A percentile compares a stretch with the other conserved stretches of the same genome.
Conservation (phyloP, 2,329 filamentous ascomycete species). For the Bretziella fagacearum region DNA sequence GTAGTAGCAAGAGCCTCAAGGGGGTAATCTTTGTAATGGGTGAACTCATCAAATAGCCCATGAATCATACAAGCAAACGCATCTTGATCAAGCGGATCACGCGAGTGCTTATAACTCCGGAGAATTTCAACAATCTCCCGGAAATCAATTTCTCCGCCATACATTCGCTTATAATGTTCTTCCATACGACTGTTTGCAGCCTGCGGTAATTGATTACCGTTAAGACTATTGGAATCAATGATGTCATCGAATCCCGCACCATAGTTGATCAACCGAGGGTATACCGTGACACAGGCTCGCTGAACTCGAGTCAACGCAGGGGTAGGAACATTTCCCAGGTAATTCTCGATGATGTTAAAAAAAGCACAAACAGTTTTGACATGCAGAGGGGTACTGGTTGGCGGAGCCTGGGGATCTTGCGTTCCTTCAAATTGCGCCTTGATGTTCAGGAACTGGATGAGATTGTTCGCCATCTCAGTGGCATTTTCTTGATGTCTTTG, state of each 20-base stretch:
- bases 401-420: neutral
- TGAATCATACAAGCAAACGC: constrained; percentile 98
- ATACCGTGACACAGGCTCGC: constrained; percentile 75
- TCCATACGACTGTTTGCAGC: constrained; percentile 86
- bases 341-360: constrained; percentile 62
- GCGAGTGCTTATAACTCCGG: constrained; percentile 73
- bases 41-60: constrained; percentile 91
- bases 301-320: constrained; percentile 66
- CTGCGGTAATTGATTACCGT: constrained; percentile 63
- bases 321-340: constrained; percentile 38
- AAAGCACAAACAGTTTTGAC: constrained; percentile 73
- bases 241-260: constrained; percentile 84
- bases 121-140: constrained; percentile 72
- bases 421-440: constrained; percentile 59
- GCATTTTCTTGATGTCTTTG: constrained; percentile 50
- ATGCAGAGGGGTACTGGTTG: constrained; percentile 51
- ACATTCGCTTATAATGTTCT: constrained; percentile 96
- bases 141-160: constrained; percentile 75
- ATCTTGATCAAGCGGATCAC: constrained; percentile 72
- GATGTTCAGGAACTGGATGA: constrained; percentile 67
- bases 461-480: constrained; percentile 48
- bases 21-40: constrained; percentile 87
- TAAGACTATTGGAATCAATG: constrained; percentile 67
- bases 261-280: constrained; percentile 91
- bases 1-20: constrained; percentile 92